A percentile compares a stretch with the other conserved stretches of the same genome.
Evolutionary conservation across 148 eudicot species (phyloP).

Genomic region (Euryodendron excelsum): DNA sequence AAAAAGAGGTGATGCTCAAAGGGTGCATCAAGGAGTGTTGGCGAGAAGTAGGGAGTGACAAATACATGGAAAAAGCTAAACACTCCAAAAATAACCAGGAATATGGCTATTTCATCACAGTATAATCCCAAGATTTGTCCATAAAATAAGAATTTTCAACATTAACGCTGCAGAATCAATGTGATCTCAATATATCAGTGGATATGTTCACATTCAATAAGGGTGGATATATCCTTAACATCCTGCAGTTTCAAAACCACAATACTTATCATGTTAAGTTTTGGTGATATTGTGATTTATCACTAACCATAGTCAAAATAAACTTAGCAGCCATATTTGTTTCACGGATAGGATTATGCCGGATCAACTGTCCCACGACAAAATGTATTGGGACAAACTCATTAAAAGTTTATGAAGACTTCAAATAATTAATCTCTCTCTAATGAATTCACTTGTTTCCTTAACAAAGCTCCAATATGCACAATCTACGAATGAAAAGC

Average conservation of each 20-base stretch:
- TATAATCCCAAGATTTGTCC: background rate
- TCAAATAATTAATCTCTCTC: too few relatives aligned
- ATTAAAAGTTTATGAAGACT: too few relatives aligned
- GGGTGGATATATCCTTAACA: background rate
- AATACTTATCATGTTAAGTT: background rate
- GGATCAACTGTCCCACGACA: too few relatives aligned
- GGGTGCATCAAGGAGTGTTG: background rate
- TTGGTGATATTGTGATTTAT: background rate
- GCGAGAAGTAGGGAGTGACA: background rate
- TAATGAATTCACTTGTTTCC: too few relatives aligned
- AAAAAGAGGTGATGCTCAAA: background rate
- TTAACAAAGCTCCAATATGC: too few relatives aligned
- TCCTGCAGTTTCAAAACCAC: background rate
- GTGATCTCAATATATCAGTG: background rate
- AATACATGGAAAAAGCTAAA: background rate
- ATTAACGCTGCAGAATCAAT: background rate
- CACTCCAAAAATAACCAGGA: background rate
- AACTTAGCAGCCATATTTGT: background rate
- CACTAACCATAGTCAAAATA: background rate
- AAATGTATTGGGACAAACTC: background rate
- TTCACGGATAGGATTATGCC: background rate
- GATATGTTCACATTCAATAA: background rate
- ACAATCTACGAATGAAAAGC: too few relatives aligned
- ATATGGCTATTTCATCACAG: background rate
- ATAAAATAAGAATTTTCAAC: background rate